Base-by-base conservation (phyloP, 352 stramenopile genomes). In the Phytophthora agathidicida region DNA sequence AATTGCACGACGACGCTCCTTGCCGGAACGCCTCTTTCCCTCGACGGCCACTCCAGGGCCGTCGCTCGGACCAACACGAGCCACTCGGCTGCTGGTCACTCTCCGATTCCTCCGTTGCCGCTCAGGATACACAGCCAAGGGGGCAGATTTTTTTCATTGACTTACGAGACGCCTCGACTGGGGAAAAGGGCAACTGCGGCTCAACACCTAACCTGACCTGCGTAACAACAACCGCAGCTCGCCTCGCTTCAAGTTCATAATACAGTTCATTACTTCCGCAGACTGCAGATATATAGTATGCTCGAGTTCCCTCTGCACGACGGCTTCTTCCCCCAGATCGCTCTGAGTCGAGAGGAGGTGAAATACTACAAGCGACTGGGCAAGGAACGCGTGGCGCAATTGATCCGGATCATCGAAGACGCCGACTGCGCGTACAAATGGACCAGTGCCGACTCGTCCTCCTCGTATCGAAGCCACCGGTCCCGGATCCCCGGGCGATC, bases 241-340 rank as follows among this genome's bases (percentile, higher is more conserved):
- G 7, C 24, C 26, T 24, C 13, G 28, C 50, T 60, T 58, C 55
- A 51, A 57, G 42, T 46, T 53, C n/a, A n/a, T n/a, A n/a, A n/a
- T n/a, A n/a, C n/a, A n/a, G n/a, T n/a, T n/a, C n/a, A n/a, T n/a
- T n/a, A n/a, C n/a, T 47, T 45, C 43, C 14, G 24, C 46, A 48
- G 27, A 39, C 19, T 19, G 11, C 24, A 23, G 16, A 13, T n/a
- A n/a, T n/a, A n/a, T n/a, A n/a, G n/a, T n/a, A 73, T 79, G 77
- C 63, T 92, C 36, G 80, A 86, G 44, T 85, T 93, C 52, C 83
- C 86, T 13, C 63, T 95, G 8, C 76, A 82, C 52, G 79, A 92
- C 54, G 80, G 76, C 42, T 92, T 93, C 75, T 95, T 95, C 66
- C 86, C 86, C 43, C 83, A 89, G 49, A 77, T 95, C 45, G 75